Evolutionary conservation across 2,329 filamentous ascomycete genomes (phyloP).

Genomic region (Penicillium sp.): DNA sequence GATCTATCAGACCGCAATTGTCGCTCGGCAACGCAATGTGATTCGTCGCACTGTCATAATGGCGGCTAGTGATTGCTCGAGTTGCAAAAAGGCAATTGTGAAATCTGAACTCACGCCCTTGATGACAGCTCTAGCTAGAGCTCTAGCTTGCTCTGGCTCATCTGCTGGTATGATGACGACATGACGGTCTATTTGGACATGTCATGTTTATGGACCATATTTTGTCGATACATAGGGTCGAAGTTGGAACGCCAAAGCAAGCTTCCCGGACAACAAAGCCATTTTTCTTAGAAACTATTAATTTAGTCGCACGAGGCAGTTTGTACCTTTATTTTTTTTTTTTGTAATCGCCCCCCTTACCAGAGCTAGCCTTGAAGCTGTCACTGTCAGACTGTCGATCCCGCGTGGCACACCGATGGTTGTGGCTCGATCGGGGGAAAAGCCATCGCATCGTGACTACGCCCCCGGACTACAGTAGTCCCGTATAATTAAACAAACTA

Average conservation of each 20-base stretch:
- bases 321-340: no score
- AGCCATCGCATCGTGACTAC: background rate
- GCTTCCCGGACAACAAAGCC: background rate
- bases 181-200: background rate
- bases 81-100: background rate
- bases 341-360: background rate
- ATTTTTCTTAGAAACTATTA: background rate
- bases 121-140: background rate
- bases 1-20: constrained; percentile 29
- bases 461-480: background rate
- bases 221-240: background rate
- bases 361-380: background rate
- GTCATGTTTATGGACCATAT: background rate
- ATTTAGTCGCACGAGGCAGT: background rate
- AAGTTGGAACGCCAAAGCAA: background rate
- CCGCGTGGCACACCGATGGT: constrained; percentile 1
- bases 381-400: background rate
- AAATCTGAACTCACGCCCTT: background rate
- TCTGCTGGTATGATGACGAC: background rate
- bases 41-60: constrained; percentile 19
- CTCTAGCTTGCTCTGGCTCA: background rate
- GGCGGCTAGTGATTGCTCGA: constrained; percentile 16
- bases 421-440: background rate
- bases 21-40: background rate
- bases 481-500: background rate